phyloP scores from a whole-genome alignment of 352 stramenopile genomes.

The Globisporangium heterothallicum region DNA sequence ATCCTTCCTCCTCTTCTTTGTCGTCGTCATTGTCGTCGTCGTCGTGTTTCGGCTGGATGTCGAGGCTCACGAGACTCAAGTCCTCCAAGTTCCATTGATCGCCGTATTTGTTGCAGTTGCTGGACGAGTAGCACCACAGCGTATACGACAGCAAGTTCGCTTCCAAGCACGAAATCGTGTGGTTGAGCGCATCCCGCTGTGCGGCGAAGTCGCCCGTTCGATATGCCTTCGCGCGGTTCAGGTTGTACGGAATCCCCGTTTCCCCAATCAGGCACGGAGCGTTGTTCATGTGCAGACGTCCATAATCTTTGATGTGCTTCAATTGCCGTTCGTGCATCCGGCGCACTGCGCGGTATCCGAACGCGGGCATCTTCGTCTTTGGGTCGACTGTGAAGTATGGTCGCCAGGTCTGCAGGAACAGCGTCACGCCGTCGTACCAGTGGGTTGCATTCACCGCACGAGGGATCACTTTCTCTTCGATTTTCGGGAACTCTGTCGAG shows the following conservation, averaged over 20 bases:
- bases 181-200: slow-evolving; percentile 61
- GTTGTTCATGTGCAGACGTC: slow-evolving; percentile 47
- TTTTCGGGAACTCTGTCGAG: slow-evolving; percentile 57
- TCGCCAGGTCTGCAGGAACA: slow-evolving; percentile 71
- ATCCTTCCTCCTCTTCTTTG: not conserved
- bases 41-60: slow-evolving; percentile 4
- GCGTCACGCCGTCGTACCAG: slow-evolving; percentile 89
- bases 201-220: slow-evolving; percentile 39
- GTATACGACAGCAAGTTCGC: slow-evolving; percentile 79
- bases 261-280: slow-evolving; percentile 66
- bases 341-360: slow-evolving; percentile 53
- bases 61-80: slow-evolving; percentile 68
- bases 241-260: slow-evolving; percentile 68
- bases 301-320: slow-evolving; percentile 46
- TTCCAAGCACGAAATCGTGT: slow-evolving; percentile 70
- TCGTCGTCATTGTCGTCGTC: not conserved
- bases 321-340: slow-evolving; percentile 58
- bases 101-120: slow-evolving; percentile 71
- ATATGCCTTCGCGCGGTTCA: slow-evolving; percentile 47
- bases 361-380: slow-evolving; percentile 51
- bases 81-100: slow-evolving; percentile 88
- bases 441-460: slow-evolving; percentile 83
- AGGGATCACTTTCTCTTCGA: slow-evolving; percentile 44
- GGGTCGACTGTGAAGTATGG: slow-evolving; percentile 77
- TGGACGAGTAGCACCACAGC: slow-evolving; percentile 86